Evolutionary conservation across 371 early-diverging fungal species (phyloP).

Genomic region (Fennellomyces sp.): DNA sequence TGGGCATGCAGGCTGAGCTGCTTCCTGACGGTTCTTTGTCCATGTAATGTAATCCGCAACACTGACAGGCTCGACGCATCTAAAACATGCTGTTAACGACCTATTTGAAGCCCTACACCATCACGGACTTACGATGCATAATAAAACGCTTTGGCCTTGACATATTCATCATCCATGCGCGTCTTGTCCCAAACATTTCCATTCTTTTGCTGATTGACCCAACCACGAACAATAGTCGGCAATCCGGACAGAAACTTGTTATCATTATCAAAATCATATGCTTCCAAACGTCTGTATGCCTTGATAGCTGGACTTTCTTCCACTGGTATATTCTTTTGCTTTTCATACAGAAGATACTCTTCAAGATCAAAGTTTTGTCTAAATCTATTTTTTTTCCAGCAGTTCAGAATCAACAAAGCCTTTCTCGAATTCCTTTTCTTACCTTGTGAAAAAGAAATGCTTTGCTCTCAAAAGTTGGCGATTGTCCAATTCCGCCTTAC

Average conservation of each 20-base stretch:
- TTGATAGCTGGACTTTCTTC: constrained; percentile 24
- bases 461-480: constrained; percentile 48
- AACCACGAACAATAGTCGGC: constrained; percentile 45
- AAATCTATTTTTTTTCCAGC: constrained; percentile 22
- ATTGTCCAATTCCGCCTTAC: constrained; percentile 4
- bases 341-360: constrained; percentile 46
- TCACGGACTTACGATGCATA: constrained; percentile 50
- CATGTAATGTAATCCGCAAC: constrained; percentile 45
- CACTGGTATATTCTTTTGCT: constrained; percentile 16
- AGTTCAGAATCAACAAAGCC: background rate
- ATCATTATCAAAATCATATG: constrained; percentile 57
- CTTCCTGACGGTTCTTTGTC: constrained; percentile 44
- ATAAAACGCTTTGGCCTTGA: constrained; percentile 56
- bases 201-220: constrained; percentile 36
- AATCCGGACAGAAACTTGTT: constrained; percentile 43
- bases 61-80: constrained; percentile 51
- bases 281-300: constrained; percentile 45
- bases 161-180: constrained; percentile 48
- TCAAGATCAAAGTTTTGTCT: constrained; percentile 48
- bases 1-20: constrained; percentile 53
- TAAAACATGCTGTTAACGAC: no score
- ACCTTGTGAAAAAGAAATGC: constrained; percentile 58
- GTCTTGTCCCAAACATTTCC: constrained; percentile 47
- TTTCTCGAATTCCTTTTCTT: background rate
- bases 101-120: no score